Evolutionary conservation across 345 rosid species (phyloP).

Genomic region (Salix exigua): DNA sequence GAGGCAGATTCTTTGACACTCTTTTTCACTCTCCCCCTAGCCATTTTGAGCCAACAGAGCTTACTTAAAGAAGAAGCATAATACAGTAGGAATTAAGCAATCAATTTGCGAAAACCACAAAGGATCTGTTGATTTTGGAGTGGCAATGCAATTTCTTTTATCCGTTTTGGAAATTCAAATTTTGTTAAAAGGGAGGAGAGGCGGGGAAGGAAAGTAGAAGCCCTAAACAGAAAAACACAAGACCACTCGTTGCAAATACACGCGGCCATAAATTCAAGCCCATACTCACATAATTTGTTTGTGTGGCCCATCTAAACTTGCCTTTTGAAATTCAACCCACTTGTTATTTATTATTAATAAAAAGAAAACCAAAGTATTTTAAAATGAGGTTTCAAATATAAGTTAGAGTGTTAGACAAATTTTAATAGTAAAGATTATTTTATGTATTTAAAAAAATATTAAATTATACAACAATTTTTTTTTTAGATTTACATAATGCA

Average conservation of each 20-base stretch:
- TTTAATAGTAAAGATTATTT: no score
- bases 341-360: no score
- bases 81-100: not conserved
- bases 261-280: not conserved
- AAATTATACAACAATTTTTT: no score
- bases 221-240: not conserved
- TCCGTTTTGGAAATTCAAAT: not conserved
- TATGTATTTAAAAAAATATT: no score
- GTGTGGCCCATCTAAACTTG: not conserved
- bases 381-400: no score
- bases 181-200: not conserved
- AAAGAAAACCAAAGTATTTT: no score
- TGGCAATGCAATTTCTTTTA: not conserved
- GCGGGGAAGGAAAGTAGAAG: not conserved
- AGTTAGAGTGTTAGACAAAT: no score
- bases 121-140: not conserved
- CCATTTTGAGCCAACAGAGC: not conserved
- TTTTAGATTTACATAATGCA: no score
- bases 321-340: not conserved
- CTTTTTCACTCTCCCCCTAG: not conserved
- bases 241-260: not conserved
- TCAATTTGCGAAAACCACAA: not conserved
- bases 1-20: not conserved
- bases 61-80: not conserved
- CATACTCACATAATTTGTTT: not conserved